Evolutionary conservation across 306 rosid species (phyloP).

Genomic region (Leucaena leucocephala): DNA sequence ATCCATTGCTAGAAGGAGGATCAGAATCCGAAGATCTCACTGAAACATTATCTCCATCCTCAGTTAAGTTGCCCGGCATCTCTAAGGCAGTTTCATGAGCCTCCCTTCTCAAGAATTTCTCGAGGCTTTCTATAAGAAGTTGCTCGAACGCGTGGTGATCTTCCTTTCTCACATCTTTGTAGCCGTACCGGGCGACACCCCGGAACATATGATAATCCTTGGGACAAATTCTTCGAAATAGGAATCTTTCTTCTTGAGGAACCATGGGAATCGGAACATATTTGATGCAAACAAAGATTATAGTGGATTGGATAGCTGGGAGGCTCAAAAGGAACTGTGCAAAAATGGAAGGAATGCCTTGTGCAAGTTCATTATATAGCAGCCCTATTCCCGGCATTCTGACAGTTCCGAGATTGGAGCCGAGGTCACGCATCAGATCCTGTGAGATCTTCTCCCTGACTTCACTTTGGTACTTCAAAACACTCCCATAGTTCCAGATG

Average conservation of each 20-base stretch:
- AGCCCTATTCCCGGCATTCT: constrained; percentile 95
- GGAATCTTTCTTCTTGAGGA: constrained; percentile 94
- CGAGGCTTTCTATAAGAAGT: constrained; percentile 83
- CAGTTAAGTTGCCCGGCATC: constrained; percentile 58
- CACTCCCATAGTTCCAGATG: constrained; percentile 80
- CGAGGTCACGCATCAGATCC: constrained; percentile 67
- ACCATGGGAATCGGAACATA: constrained; percentile 92
- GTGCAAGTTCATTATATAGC: constrained; percentile 47
- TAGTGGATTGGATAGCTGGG: constrained; percentile 46
- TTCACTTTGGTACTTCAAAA: constrained; percentile 67
- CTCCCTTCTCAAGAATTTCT: constrained; percentile 85
- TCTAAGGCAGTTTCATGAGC: constrained; percentile 83
- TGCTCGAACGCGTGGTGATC: constrained; percentile 91
- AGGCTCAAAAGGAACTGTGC: constrained; percentile 21
- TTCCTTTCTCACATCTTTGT: constrained; percentile 89
- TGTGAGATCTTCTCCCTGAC: constrained; percentile 70
- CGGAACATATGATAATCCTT: constrained; percentile 96
- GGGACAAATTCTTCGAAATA: constrained; percentile 90
- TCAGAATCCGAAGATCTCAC: constrained; percentile 46
- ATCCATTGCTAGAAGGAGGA: constrained; percentile 42
- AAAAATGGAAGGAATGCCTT: constrained; percentile 28
- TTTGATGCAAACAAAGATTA: constrained; percentile 92
- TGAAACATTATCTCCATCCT: constrained; percentile 53
- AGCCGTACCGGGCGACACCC: constrained; percentile 91
- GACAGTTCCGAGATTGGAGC: constrained; percentile 84